Conservation (phyloP, 805 yeast genomes). For the Sungouiella thailandica region DNA sequence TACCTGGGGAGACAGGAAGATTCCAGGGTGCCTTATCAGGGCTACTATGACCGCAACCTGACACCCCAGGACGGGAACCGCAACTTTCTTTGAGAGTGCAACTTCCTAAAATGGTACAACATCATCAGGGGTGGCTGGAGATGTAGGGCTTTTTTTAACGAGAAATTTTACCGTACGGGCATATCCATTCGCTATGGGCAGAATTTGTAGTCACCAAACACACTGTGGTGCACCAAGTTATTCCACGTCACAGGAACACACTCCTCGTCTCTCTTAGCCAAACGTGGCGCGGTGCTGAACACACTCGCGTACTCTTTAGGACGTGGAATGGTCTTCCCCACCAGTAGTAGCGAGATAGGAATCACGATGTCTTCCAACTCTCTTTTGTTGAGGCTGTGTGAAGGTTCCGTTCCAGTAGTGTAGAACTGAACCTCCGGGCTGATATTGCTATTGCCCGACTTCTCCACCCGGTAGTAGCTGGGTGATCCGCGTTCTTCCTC, state of each 20-base stretch:
- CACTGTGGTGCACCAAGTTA: constrained; percentile 45
- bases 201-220: constrained; percentile 32
- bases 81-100: too few relatives aligned
- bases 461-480: not conserved
- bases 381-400: not conserved
- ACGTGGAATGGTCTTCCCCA: not conserved
- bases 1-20: constrained; percentile 9
- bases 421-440: not conserved
- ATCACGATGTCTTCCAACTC: not conserved
- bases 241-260: constrained; percentile 51
- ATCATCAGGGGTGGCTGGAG: too few relatives aligned
- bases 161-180: too few relatives aligned
- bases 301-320: not conserved
- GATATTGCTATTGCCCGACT: too few relatives aligned
- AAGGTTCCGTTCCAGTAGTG: too few relatives aligned
- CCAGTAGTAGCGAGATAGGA: not conserved
- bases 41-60: constrained; percentile 6
- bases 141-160: too few relatives aligned
- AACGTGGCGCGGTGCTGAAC: not conserved
- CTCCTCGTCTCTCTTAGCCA: constrained; percentile 8
- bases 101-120: too few relatives aligned
- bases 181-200: not conserved
- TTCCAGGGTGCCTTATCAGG: constrained; percentile 5
- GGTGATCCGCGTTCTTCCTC: not conserved
- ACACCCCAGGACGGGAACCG: not conserved